Evolutionary conservation across 225 moss, liverwort and hornwort genomes (phyloP), one percentile per base, ranked within the genome.

Genomic region (Marchantia polymorpha): DNA sequence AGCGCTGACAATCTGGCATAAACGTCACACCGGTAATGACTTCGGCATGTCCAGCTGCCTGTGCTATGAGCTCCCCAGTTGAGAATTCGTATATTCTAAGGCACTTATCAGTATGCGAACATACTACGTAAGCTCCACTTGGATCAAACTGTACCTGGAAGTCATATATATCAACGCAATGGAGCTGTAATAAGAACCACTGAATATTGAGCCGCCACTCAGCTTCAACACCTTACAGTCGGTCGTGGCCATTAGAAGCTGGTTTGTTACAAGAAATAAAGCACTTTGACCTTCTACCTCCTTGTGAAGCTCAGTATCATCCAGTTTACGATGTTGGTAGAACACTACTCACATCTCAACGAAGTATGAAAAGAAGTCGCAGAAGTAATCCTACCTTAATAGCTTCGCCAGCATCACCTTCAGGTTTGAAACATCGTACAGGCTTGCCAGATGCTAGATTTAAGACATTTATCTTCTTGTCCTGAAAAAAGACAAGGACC

Each of bases 11-110:
- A 78, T 93, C 90, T 4, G 91, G 87, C 79, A 93, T 83, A 70
- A 93, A 93, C 56, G 91, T 83, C 81, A 93, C 87, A 85, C 93
- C 93, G 1, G 93, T 93, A 7, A 93, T 85, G 23, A 91, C 87
- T 78, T 93, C 91, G 60, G 89, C 85, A 85, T 93, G 93, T 20
- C 93, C 93, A 5, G 87, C 82, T 72, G 91, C 91, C 67, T 83
- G 84, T 73, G 91, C 91, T 83, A 93, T 79, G 64, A 93, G 90
- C 81, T 93, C 93, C 14, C 93, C 93, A 81, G 83, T 90, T 67
- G 87, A 77, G 52, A 93, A 93, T 64, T 93, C 90, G 27, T 93
- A 93, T 12, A 93, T 73, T 30, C 93, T 87, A 81, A 93, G 78
- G 72, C 83, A 73, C 73, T 85, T 86, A 73, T 93, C 93, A 47